Conservation (phyloP, 352 stramenopile species). For the Pythium grandisporangium region DNA sequence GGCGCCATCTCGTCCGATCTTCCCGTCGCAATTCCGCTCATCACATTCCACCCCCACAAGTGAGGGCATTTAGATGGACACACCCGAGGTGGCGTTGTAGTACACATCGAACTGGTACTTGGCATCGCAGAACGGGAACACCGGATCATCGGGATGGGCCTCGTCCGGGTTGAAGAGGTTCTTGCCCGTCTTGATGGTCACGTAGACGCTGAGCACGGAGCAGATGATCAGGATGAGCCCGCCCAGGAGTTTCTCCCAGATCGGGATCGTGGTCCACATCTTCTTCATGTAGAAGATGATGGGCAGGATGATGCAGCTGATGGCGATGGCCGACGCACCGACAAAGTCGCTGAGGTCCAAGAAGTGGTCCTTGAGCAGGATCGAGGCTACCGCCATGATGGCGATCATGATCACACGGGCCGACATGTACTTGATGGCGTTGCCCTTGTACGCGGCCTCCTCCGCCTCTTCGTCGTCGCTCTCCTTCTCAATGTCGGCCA, state of each 20-base stretch:
- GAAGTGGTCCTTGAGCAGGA: slow-evolving; percentile 38
- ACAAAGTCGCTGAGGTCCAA: slow-evolving; percentile 63
- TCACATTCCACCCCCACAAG: no score
- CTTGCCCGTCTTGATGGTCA: slow-evolving; percentile 39
- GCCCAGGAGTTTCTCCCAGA: slow-evolving; percentile 24
- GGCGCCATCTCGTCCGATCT: no score
- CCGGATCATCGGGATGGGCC: slow-evolving; percentile 10
- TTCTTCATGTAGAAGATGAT: slow-evolving; percentile 70
- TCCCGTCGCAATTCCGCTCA: no score
- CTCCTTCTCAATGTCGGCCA: slow-evolving; percentile 27
- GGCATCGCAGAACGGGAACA: slow-evolving; percentile 50
- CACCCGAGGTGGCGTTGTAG: slow-evolving; percentile 37
- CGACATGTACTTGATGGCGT: slow-evolving; percentile 37
- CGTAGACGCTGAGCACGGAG: slow-evolving; percentile 30
- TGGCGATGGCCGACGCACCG: slow-evolving; percentile 41
- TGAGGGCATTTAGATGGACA: no score
- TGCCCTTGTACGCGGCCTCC: slow-evolving; percentile 29
- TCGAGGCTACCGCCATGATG: slow-evolving; percentile 22
- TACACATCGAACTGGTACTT: slow-evolving; percentile 37
- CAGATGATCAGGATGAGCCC: slow-evolving; percentile 37
- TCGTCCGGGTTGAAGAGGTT: slow-evolving; percentile 25
- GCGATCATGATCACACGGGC: slow-evolving; percentile 47
- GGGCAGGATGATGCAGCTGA: slow-evolving; percentile 57
- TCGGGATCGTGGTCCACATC: slow-evolving; percentile 30
- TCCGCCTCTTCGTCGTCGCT: slow-evolving; percentile 18